A percentile compares a stretch with the other conserved stretches of the same genome.
These are phyloP conservation scores for Cercospora brassicicola DNA, from an alignment of 2,329 filamentous ascomycete species.

Conservation along the genomic window DNA sequence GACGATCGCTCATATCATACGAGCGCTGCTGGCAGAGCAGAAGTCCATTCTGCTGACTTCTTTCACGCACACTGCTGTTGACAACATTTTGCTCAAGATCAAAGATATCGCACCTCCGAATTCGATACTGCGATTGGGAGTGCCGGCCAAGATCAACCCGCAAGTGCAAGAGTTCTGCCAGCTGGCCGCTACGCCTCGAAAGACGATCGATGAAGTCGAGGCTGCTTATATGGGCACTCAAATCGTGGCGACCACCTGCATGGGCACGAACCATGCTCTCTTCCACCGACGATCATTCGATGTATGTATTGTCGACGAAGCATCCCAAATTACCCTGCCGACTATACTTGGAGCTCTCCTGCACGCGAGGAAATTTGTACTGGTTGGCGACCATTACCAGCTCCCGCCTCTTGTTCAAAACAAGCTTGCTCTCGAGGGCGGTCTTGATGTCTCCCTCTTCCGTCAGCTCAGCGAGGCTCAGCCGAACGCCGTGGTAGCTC, in stretches of 20 bases:
- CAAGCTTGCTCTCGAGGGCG: slow-evolving; percentile 79
- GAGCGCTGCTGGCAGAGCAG: slow-evolving; percentile 79
- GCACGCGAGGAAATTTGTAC: slow-evolving; percentile 86
- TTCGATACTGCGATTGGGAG: slow-evolving; percentile 80
- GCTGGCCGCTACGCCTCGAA: slow-evolving; percentile 71
- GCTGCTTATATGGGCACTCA: slow-evolving; percentile 80
- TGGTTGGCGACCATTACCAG: slow-evolving; percentile 96
- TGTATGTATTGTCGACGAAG: slow-evolving; percentile 98
- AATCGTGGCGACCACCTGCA: slow-evolving; percentile 90
- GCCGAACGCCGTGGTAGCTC: slow-evolving; percentile 80
- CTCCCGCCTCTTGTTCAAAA: slow-evolving; percentile 92
- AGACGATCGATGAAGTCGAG: slow-evolving; percentile 78
- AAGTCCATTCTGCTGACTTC: slow-evolving; percentile 93
- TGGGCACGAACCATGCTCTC: slow-evolving; percentile 84
- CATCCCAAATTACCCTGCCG: slow-evolving; percentile 93
- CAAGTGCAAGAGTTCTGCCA: slow-evolving; percentile 84
- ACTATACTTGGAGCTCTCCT: slow-evolving; percentile 92
- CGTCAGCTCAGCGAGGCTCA: slow-evolving; percentile 88
- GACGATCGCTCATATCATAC: slow-evolving; percentile 95
- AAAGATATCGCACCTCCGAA: slow-evolving; percentile 58
- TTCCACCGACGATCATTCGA: slow-evolving; percentile 91
- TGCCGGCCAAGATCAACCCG: slow-evolving; percentile 79
- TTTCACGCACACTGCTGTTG: slow-evolving; percentile 95
- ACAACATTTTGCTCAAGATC: slow-evolving; percentile 95
- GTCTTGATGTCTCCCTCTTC: slow-evolving; percentile 90